Base-by-base conservation (phyloP, 73 alveolate genomes). In the Blepharisma japonicum region DNA sequence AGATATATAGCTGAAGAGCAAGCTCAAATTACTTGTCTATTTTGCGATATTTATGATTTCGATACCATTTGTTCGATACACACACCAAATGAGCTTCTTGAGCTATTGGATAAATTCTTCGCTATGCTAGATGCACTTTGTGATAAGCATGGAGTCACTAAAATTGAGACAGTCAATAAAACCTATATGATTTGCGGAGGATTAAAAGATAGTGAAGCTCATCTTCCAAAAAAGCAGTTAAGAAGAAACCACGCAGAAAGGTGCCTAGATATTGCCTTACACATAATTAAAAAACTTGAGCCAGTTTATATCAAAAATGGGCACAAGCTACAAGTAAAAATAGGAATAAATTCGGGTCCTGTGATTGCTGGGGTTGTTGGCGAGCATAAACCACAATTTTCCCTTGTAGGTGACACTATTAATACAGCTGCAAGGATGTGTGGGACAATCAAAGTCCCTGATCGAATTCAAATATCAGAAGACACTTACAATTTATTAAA, bases 301-400 rank as follows among this genome's bases (percentile, higher is more conserved):
- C 20, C 32, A 7, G 56, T 70, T 47, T 18, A 39, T 47, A 9
- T 70, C 32, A 70, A 70, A 45, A 70, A 9, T 70, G 66, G 61
- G 21, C 14, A 70, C n/a, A 45, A 39, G 20, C 61, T 70, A 7
- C 25, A 70, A 45, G 66, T 96, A 20, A 96, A 95, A 87, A 70
- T 97, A 5, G 99, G 99, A 45, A 87, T 95, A 66, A 98, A 97
- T 79, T 86, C 96, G 45, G 99, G 99, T 20, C 86, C 92, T 56
- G 99, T 96, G 6, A 90, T 97, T 46, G 96, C 99, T 6, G 99
- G 99, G 6, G 99, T 96, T 45, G 97, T 98, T 14, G 99, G 99
- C 6, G 95, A 89, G 49, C 98, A 95, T 81, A 90, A 94, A 61
- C 99, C 99, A 0, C 96, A 97, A 79, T 98, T 96, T 89, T 89